Percentiles rank a stretch among this genome's conserved stretches.
phyloP scores from a whole-genome alignment of 2,329 filamentous ascomycete genomes.

The Neofusicoccum sp. region DNA sequence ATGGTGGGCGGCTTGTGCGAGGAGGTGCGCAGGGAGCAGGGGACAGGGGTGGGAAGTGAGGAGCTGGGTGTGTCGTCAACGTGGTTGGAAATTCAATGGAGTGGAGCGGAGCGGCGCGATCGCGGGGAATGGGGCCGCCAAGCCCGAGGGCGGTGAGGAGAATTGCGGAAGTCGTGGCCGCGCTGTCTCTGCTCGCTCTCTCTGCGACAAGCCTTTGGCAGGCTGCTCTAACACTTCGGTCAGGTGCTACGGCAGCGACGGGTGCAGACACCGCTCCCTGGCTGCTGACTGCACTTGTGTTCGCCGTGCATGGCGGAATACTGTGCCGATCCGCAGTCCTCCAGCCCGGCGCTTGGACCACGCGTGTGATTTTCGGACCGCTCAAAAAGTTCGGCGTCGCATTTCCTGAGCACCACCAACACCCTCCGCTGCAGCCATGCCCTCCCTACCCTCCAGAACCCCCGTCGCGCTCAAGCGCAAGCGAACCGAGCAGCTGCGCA shows the following conservation, averaged over 20 bases:
- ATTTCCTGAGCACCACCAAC: background rate
- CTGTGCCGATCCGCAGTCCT: too few relatives aligned
- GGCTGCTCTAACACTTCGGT: background rate
- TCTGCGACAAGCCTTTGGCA: background rate
- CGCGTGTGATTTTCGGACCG: too few relatives aligned
- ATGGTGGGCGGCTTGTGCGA: slow-evolving; percentile 49
- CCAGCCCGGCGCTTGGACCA: too few relatives aligned
- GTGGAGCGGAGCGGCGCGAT: slow-evolving; percentile 8
- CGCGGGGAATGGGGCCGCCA: background rate
- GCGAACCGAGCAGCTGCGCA: slow-evolving; percentile 59
- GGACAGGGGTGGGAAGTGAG: background rate
- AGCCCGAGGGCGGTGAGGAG: slow-evolving; percentile 5
- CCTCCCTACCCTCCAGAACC: slow-evolving; percentile 35
- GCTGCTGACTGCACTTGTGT: too few relatives aligned
- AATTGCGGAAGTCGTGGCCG: too few relatives aligned
- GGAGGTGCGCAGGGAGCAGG: background rate
- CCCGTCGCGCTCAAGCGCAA: slow-evolving; percentile 50
- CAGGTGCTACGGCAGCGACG: too few relatives aligned
- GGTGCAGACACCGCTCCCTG: too few relatives aligned
- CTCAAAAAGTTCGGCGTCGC: slow-evolving; percentile 16
- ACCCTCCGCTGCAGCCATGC: background rate
- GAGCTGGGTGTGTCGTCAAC: slow-evolving; percentile 10
- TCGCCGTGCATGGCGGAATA: too few relatives aligned
- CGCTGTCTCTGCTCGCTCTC: background rate
- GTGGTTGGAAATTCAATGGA: slow-evolving; percentile 10